Evolutionary conservation across 208 protist species (phyloP).

Genomic region (Leishmania lainsoni): DNA sequence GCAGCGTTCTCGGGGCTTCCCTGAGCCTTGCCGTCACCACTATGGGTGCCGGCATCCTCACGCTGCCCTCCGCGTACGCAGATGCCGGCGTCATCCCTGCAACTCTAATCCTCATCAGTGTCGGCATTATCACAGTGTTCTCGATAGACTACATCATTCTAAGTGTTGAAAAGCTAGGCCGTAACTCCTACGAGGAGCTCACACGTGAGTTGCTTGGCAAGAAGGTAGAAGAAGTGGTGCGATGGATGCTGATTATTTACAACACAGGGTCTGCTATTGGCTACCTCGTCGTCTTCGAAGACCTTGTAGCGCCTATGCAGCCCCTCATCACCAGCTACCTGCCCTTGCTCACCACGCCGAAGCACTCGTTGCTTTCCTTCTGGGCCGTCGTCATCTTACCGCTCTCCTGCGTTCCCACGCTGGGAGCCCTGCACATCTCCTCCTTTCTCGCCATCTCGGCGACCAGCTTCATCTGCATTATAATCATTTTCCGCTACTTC

Average conservation of each 20-base stretch:
- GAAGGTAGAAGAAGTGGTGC: conserved; percentile 49
- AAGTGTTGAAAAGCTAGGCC: conserved; percentile 56
- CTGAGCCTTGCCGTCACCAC: conserved; percentile 74
- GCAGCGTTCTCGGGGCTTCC: conserved; percentile 54
- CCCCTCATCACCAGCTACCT: conserved; percentile 43
- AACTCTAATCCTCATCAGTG: conserved; percentile 43
- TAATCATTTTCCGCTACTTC: conserved; percentile 77
- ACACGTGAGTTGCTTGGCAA: conserved; percentile 63
- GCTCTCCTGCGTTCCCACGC: conserved; percentile 64
- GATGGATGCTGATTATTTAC: conserved; percentile 68
- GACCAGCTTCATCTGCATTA: conserved; percentile 54
- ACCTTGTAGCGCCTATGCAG: conserved; percentile 68
- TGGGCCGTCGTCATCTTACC: conserved; percentile 74
- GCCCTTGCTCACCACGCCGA: conserved; percentile 49
- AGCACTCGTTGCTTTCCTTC: conserved; percentile 59
- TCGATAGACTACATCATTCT: conserved; percentile 76
- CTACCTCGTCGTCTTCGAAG: conserved; percentile 68
- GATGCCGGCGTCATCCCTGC: conserved; percentile 60
- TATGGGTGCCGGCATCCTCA: conserved; percentile 79
- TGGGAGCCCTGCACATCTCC: conserved; percentile 52
- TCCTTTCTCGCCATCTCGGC: conserved; percentile 71
- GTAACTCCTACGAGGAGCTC: conserved; percentile 81
- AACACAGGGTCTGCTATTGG: conserved; percentile 61
- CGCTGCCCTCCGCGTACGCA: conserved; percentile 69
- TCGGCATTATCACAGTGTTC: conserved; percentile 60